Evolutionary conservation across 352 stramenopile genomes (phyloP), one percentile per base, ranked within the genome.

Genomic region (Phytophthora citricola): DNA sequence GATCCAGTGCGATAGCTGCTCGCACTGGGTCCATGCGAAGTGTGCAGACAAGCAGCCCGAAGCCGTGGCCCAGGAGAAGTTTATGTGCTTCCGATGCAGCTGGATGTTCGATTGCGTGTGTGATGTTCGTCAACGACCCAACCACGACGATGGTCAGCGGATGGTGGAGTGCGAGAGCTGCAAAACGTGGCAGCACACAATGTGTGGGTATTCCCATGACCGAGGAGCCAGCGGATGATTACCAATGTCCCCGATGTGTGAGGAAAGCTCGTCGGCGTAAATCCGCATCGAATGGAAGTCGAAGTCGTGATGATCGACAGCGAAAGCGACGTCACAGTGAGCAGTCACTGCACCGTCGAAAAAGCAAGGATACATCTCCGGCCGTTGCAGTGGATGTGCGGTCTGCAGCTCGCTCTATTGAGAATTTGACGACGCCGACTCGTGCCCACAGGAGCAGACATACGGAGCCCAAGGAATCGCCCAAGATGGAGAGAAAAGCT

Each of bases 101-200:
- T 93, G 85, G 85, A 79, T 85, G 43, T 90, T 93, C 45, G 72
- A 89, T 29, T 93, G 85, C 51, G 65, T 76, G 20, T 94, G 86
- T 60, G 78, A 77, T 7, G 45, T 91, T 32, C 76, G 81, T 47
- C 54, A 57, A 6, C 66, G 43, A 50, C 75, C 72, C 31, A 92
- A 94, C 49, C 86, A 89, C 46, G 83, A 94, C 43, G 86, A 94
- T 53, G 72, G 76, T 8, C 64, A 71, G 22, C 80, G 75, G 24
- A 94, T 94, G 86, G 74, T 94, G 10, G 76, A 92, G 57, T 93
- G 85, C 39, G 83, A 88, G 22, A 75, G 55, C 27, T 93, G 85
- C 57, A 72, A 85, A 41, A 87, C 74, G 5, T 95, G 87, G 87
- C 79, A 92, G 48, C 87, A 95, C 48, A 92, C 85, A 1, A 38